A percentile compares a stretch with the other conserved stretches of the same genome.
Evolutionary conservation across 768 basidiomycete genomes (phyloP).

Genomic region (Astraeus odoratus): DNA sequence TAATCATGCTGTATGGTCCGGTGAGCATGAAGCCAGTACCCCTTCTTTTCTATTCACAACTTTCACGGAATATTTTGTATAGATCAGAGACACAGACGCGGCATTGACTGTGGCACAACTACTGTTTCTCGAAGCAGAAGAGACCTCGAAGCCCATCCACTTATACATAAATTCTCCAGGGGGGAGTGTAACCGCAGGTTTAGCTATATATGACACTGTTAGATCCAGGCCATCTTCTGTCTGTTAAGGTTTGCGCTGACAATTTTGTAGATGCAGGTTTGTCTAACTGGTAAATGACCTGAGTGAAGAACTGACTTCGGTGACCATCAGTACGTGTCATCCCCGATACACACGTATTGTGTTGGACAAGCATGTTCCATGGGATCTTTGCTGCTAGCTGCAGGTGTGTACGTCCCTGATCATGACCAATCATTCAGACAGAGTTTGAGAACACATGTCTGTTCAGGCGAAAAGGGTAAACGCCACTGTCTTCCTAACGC

Average conservation of each 20-base stretch:
- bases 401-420: constrained; percentile 43
- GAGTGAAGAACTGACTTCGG: constrained; percentile 16
- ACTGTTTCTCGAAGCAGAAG: constrained; percentile 93
- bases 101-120: constrained; percentile 87
- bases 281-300: constrained; percentile 8
- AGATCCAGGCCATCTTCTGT: constrained; percentile 17
- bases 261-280: constrained; percentile 62
- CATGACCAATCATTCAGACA: constrained; percentile 5
- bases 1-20: constrained; percentile 92
- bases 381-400: constrained; percentile 89
- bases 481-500: constrained; percentile 89
- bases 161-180: constrained; percentile 97
- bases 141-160: constrained; percentile 89
- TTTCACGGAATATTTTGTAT: constrained; percentile 8
- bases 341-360: constrained; percentile 95
- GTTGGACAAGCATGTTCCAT: constrained; percentile 94
- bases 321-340: constrained; percentile 69
- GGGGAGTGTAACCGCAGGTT: constrained; percentile 90
- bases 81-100: constrained; percentile 90
- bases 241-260: constrained; percentile 10
- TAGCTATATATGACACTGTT: constrained; percentile 98
- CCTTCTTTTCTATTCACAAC: constrained; percentile 5
- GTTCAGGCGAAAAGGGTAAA: constrained; percentile 73
- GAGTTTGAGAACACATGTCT: constrained; percentile 6
- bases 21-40: constrained; percentile 38